Evolutionary conservation across 257 asterid species (phyloP), one percentile per base, ranked within the genome.

Genomic region (Rehmannia glutinosa): DNA sequence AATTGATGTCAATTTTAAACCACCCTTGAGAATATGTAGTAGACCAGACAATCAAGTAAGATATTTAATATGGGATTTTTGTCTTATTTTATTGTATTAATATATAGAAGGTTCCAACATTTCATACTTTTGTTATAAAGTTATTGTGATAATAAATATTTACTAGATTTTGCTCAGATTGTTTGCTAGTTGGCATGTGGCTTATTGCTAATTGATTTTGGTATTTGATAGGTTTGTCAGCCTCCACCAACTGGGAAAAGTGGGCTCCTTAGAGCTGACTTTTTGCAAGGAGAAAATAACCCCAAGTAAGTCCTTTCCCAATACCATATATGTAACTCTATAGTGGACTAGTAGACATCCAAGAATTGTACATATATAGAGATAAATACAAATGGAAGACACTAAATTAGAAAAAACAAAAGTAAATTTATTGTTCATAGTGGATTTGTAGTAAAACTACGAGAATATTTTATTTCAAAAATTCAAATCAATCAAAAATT

Each of bases 171-270:
- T 35, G 32, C 33, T 25, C 33, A 8, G 38, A 3, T 25, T 66
- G 42, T 43, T 30, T 12, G n/a, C 57, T 41, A 51, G 30, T 73
- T 36, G 24, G 54, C 25, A 20, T 28, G 36, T 49, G 19, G 24
- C 8, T 25, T 8, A 39, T 21, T 55, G 68, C 8, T 52, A 35
- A 68, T 67, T 58, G 56, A 57, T 38, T 61, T 70, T 78, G 56
- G 72, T 62, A 41, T 50, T 65, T 70, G 70, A 58, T 73, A 91
- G 97, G 93, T 83, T 32, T 86, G 97, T 71, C 86, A 82, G 79
- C 93, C 93, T n/a, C 95, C 96, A 62, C 85, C 91, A 13, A 86
- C 73, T 6, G 96, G 97, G 4, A 86, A 88, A 83, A 91, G 96
- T 68, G 97, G 96, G 73, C 93, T 88, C 58, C 96, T 88, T 17